Base-by-base conservation (phyloP, 2,329 filamentous ascomycete genomes). In the Gnomoniopsis smithogilvyi region DNA sequence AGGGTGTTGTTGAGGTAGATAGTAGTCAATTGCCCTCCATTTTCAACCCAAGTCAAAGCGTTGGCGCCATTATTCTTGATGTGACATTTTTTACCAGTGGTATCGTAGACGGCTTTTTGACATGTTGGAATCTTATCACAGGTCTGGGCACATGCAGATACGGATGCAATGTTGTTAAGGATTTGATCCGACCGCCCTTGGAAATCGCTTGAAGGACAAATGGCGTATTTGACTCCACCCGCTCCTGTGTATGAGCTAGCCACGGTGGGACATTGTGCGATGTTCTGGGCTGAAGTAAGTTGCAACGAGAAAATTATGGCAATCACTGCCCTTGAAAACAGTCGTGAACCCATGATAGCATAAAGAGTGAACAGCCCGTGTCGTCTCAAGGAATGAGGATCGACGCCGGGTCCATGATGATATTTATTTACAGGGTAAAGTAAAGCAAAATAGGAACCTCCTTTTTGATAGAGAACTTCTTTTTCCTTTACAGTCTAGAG, bases 1-100 rank as follows among this genome's bases (percentile, higher is more conserved):
- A 58, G 49, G 24, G n/a, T 33, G 41, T 58, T 58, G 55, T 47
- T 58, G 38, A 58, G 47, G 19, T 58, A 58, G 21, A 58, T 14
- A 11, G 38, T 33, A 19, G 43, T 38, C 34, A 36, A 60, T 17
- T 56, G 57, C 4, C 46, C 19, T 8, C 36, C 45, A 19, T 47
- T 58, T 19, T 46, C 24, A 24, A 58, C 55, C 55, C 55, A 58
- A 14, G 30, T 45, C 41, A 58, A 12, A 14, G 48, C 55, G 24
- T 58, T 52, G 26, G 22, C 26, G 22, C 22, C 48, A 14, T 58
- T 52, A 21, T 47, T 52, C 38, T 58, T 58, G 30, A 58, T 38
- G 21, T 57, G 58, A 34, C 58, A 60, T 6, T 52, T 41, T 34
- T 49, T 52, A 34, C 43, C 38, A 6, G 21, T 22, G 46, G 33